Evolutionary conservation across 495 filamentous ascomycete species (phyloP).

Genomic region (Penicillium crystallinum): DNA sequence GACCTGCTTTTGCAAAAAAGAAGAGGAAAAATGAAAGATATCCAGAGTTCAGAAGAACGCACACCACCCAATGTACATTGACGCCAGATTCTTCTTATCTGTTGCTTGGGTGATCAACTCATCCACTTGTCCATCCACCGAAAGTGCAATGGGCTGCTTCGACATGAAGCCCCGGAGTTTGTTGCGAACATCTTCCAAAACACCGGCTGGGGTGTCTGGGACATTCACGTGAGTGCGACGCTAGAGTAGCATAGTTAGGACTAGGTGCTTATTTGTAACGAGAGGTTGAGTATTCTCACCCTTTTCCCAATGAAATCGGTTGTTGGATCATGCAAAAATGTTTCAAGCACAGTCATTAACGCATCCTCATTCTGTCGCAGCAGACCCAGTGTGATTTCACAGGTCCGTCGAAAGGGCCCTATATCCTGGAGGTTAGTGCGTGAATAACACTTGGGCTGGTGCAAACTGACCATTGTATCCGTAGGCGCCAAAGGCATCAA

Average conservation of each 20-base stretch:
- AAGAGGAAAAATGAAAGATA: too few species aligned
- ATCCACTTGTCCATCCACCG: slow-evolving; percentile 94
- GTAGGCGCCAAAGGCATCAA: slow-evolving; percentile 90
- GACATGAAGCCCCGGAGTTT: slow-evolving; percentile 82
- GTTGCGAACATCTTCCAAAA: slow-evolving; percentile 79
- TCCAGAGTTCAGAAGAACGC: slow-evolving; percentile 66
- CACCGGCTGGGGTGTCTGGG: slow-evolving; percentile 80
- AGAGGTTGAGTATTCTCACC: slow-evolving; percentile 22
- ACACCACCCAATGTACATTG: slow-evolving; percentile 99
- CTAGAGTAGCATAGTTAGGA: slow-evolving; percentile 30
- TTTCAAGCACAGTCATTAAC: slow-evolving; percentile 92
- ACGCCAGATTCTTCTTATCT: slow-evolving; percentile 65
- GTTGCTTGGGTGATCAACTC: slow-evolving; percentile 82
- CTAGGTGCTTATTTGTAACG: neutral
- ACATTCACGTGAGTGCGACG: slow-evolving; percentile 57
- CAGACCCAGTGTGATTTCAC: slow-evolving; percentile 80
- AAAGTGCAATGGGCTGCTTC: slow-evolving; percentile 81
- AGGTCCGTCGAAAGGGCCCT: slow-evolving; percentile 85
- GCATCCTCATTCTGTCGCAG: slow-evolving; percentile 89
- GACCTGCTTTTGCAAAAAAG: too few species aligned
- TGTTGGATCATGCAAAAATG: slow-evolving; percentile 94
- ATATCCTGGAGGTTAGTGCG: slow-evolving; percentile 7
- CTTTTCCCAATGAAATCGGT: slow-evolving; percentile 84
- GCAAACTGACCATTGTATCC: slow-evolving; percentile 61
- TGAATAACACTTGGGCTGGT: neutral